These are phyloP conservation scores for Schoenoplectus tabernaemontani DNA, from an alignment of 202 grass and related monocot genomes.

Conservation along the genomic window DNA sequence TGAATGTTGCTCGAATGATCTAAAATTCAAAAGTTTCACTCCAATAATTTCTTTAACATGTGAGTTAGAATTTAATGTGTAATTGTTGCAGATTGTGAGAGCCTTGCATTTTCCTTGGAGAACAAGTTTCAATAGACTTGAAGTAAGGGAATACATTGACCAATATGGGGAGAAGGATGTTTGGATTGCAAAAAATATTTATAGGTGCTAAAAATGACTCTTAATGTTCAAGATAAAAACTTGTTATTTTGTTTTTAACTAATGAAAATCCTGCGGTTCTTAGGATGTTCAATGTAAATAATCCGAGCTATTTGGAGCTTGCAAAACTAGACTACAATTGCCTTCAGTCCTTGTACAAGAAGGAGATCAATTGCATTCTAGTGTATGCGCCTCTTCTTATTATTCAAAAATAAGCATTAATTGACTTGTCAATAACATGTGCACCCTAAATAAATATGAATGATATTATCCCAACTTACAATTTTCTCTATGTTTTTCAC, in stretches of 20 bases:
- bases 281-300: constrained; percentile 34
- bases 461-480: neutral
- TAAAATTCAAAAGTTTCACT: too few species aligned
- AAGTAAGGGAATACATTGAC: constrained; percentile 27
- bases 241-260: neutral
- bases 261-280: neutral
- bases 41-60: neutral
- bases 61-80: neutral
- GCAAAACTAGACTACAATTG: constrained; percentile 28
- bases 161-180: constrained; percentile 28
- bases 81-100: neutral
- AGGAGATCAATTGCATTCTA: constrained; percentile 16
- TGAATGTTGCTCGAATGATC: too few species aligned
- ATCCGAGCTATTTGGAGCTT: constrained; percentile 28
- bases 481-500: neutral
- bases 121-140: constrained; percentile 28
- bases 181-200: constrained; percentile 29
- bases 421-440: neutral
- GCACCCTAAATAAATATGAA: neutral
- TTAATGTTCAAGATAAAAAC: neutral
- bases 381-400: neutral
- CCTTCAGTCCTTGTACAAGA: constrained; percentile 21
- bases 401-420: neutral
- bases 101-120: constrained; percentile 25
- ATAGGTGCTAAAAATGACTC: neutral